Evolutionary conservation across 805 yeast species (phyloP).

Genomic region (Grigorovia humatica): DNA sequence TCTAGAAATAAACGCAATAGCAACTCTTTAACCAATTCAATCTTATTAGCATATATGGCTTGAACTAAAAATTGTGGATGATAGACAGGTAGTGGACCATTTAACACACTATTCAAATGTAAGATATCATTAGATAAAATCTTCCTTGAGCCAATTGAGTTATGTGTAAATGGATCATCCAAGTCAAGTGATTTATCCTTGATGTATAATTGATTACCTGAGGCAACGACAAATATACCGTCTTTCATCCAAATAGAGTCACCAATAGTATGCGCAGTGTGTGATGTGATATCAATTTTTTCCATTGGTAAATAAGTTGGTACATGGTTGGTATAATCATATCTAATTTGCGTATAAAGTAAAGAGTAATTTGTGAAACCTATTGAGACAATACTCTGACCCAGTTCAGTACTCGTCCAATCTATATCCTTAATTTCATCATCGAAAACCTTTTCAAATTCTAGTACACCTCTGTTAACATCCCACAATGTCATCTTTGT

Average conservation of each 20-base stretch:
- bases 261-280: slow-evolving; percentile 74
- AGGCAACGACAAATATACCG: slow-evolving; percentile 71
- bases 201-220: slow-evolving; percentile 82
- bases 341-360: slow-evolving; percentile 71
- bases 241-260: slow-evolving; percentile 80
- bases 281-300: slow-evolving; percentile 55
- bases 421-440: slow-evolving; percentile 59
- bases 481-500: slow-evolving; percentile 69
- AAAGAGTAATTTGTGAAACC: slow-evolving; percentile 60
- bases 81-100: slow-evolving; percentile 82
- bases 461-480: slow-evolving; percentile 52
- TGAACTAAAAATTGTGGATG: slow-evolving; percentile 87
- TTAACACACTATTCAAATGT: slow-evolving; percentile 63
- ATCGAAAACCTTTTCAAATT: slow-evolving; percentile 38
- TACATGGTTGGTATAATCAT: slow-evolving; percentile 73
- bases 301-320: slow-evolving; percentile 74
- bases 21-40: slow-evolving; percentile 44
- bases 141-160: slow-evolving; percentile 48
- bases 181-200: slow-evolving; percentile 61
- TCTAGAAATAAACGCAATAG: slow-evolving; percentile 42
- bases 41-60: slow-evolving; percentile 51
- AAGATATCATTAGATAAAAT: slow-evolving; percentile 47
- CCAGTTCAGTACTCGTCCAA: slow-evolving; percentile 66
- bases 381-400: slow-evolving; percentile 66
- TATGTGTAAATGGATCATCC: slow-evolving; percentile 39